phyloP scores from a whole-genome alignment of 805 yeast genomes.

The Nakazawaea ambrosiae region DNA sequence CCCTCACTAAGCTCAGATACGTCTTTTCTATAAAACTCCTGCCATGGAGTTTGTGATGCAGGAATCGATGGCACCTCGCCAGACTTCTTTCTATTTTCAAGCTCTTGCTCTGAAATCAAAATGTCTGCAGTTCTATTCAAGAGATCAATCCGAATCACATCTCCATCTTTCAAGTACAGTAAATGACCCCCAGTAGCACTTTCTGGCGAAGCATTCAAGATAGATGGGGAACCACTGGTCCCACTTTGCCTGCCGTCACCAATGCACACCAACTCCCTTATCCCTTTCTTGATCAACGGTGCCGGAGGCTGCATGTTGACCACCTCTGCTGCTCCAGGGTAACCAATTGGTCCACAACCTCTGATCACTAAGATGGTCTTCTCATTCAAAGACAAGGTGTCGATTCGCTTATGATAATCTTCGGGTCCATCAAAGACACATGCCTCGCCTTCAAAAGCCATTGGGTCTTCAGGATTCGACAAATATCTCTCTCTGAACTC shows the following conservation, averaged over 20 bases:
- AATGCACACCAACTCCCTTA: constrained; percentile 16
- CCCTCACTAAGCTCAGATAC: constrained; percentile 19
- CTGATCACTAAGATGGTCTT: constrained; percentile 18
- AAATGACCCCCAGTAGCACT: constrained; percentile 18
- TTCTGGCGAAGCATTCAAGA: constrained; percentile 19
- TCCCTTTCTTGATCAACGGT: constrained; percentile 14
- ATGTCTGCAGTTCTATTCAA: constrained; percentile 16
- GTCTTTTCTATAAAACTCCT: constrained; percentile 19
- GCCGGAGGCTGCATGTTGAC: constrained; percentile 21
- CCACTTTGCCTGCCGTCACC: constrained; percentile 22
- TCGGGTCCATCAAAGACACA: constrained; percentile 22
- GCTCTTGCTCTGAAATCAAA: constrained; percentile 14
- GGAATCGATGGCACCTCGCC: constrained; percentile 13
- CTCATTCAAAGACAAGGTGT: constrained; percentile 14
- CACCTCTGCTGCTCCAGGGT: constrained; percentile 22
- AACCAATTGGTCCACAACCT: constrained; percentile 21
- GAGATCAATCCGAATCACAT: constrained; percentile 17
- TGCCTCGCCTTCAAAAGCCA: constrained; percentile 19
- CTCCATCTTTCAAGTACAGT: constrained; percentile 18
- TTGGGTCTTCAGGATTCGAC: constrained; percentile 18
- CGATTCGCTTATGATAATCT: constrained; percentile 17
- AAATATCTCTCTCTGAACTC: constrained; percentile 16
- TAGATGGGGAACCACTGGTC: constrained; percentile 20
- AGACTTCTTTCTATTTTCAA: constrained; percentile 12
- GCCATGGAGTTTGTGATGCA: constrained; percentile 22